Conservation (phyloP, 2,329 filamentous ascomycete species). For the Aspergillus fructus region DNA sequence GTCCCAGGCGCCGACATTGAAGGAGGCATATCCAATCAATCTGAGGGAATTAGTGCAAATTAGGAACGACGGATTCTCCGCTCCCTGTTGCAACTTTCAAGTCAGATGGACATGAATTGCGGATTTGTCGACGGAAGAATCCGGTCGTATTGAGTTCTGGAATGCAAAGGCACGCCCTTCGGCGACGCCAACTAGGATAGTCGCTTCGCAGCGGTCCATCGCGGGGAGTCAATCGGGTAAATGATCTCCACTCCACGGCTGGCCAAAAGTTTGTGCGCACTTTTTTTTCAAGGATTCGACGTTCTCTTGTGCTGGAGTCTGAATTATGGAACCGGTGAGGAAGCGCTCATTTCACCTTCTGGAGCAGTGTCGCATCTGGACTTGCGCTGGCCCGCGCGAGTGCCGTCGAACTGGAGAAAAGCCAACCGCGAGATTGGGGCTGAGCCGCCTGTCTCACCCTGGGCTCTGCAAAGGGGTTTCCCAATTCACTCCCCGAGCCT, state of each 20-base stretch:
- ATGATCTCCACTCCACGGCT: conserved; percentile 11
- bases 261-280: not conserved
- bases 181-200: conserved; percentile 9
- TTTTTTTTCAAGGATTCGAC: not conserved
- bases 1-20: not conserved
- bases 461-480: not conserved
- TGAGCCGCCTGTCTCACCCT: conserved; percentile 6
- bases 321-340: not conserved
- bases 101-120: conserved; percentile 4
- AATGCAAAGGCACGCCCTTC: conserved; percentile 14
- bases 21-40: not conserved
- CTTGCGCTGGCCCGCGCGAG: not conserved
- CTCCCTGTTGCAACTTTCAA: not conserved
- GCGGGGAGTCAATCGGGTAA: conserved; percentile 13
- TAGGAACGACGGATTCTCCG: not conserved
- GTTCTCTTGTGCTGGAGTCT: not conserved
- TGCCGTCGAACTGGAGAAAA: not conserved
- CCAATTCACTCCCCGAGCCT: conserved; percentile 6
- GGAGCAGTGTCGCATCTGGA: not conserved
- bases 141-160: conserved; percentile 7
- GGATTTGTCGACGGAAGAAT: conserved; percentile 2
- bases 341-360: not conserved
- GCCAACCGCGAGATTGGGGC: not conserved
- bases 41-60: not conserved
- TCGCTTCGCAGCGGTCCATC: not conserved